These are phyloP conservation scores for Pharus latifolius DNA, from an alignment of 176 grass and related monocot species.

Conservation along the genomic window DNA sequence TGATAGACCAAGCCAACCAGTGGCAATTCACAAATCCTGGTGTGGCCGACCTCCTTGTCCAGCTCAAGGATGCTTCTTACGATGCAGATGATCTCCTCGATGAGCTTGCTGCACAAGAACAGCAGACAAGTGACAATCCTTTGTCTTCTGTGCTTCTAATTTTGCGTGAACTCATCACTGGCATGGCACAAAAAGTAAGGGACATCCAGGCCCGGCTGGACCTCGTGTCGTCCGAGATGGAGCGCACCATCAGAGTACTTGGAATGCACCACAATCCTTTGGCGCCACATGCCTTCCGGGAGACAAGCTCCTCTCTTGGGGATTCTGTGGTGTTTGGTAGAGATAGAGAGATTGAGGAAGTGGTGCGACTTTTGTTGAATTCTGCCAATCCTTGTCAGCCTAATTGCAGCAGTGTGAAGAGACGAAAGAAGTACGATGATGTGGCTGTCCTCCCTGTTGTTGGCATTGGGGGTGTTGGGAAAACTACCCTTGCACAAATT, in stretches of 20 bases:
- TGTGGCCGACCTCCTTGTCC: conserved; percentile 1
- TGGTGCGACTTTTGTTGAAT: conserved; percentile 1
- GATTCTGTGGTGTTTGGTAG: conserved; percentile 9
- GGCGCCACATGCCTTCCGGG: neutral
- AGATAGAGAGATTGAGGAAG: neutral
- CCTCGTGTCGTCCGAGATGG: neutral
- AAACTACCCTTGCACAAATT: conserved; percentile 22
- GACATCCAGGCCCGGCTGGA: conserved; percentile 1
- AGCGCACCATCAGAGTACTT: neutral
- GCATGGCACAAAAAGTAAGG: neutral
- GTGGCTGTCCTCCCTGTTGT: conserved; percentile 17
- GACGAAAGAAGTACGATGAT: neutral
- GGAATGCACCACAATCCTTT: neutral
- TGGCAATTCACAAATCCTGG: conserved; percentile 6
- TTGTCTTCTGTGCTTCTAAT: neutral
- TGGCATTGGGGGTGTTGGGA: conserved; percentile 29
- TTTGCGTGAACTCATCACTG: neutral
- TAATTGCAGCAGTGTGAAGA: neutral
- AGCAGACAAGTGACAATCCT: neutral
- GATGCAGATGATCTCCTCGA: conserved; percentile 24
- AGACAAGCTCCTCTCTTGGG: conserved; percentile 11
- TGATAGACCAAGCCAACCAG: conserved; percentile 3
- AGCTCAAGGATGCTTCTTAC: conserved; percentile 9
- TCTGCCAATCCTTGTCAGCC: neutral
- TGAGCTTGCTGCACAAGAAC: neutral